phyloP scores from a whole-genome alignment of 140 eudicot genomes.

The Eryngium alpinum region DNA sequence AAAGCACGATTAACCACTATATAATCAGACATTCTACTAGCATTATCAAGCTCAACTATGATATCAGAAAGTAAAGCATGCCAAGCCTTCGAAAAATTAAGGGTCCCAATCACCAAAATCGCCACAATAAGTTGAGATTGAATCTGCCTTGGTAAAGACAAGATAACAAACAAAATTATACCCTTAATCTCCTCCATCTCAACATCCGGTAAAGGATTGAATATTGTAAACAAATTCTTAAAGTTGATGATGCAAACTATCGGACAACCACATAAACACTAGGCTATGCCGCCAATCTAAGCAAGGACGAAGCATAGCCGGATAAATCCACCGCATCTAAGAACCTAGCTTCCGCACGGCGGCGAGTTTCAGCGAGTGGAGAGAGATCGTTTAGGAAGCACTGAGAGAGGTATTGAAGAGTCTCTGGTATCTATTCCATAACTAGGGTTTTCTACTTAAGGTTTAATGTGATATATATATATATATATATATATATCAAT shows the following conservation, averaged over 20 bases:
- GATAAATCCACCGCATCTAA: conserved; percentile 56
- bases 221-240: no score
- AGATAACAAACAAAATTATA: conserved; percentile 69
- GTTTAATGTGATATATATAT: conserved; percentile 22
- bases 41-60: conserved; percentile 36
- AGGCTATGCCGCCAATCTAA: conserved; percentile 63
- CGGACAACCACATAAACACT: conserved; percentile 74
- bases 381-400: conserved; percentile 71
- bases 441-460: no score
- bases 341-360: conserved; percentile 62
- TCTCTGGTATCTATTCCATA: conserved; percentile 79
- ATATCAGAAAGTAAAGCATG: conserved; percentile 69
- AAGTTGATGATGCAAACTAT: conserved; percentile 86
- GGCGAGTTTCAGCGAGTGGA: conserved; percentile 65
- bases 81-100: conserved; percentile 77
- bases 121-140: conserved; percentile 93
- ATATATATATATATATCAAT: not conserved
- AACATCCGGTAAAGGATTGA: conserved; percentile 37
- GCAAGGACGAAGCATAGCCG: conserved; percentile 76
- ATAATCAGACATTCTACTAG: conserved; percentile 53
- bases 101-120: conserved; percentile 68
- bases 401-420: conserved; percentile 59
- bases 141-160: conserved; percentile 41
- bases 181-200: conserved; percentile 76
- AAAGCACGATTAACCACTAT: conserved; percentile 67